Evolutionary conservation across 2,329 filamentous ascomycete species (phyloP).

Genomic region (Aspergillus aculeatinus): DNA sequence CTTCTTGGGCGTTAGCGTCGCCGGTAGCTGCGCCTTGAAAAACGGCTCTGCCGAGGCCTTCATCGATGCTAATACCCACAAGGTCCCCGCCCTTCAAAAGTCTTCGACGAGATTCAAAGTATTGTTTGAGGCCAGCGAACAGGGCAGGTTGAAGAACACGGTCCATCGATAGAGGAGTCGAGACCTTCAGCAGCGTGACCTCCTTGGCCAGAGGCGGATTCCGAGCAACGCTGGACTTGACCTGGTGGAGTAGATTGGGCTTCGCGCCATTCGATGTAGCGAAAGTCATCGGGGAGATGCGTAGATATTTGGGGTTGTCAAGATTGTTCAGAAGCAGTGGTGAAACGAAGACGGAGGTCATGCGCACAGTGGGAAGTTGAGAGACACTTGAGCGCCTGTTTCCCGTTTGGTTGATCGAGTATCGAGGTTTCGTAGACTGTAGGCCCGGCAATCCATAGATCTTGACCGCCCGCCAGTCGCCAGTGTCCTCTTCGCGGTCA

Average conservation of each 20-base stretch:
- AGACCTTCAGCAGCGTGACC: slow-evolving; percentile 83
- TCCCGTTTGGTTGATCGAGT: slow-evolving; percentile 52
- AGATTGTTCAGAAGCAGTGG: slow-evolving; percentile 86
- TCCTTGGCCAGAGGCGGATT: slow-evolving; percentile 67
- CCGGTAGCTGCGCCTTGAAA: slow-evolving; percentile 63
- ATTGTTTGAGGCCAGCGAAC: slow-evolving; percentile 79
- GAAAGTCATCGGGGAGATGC: slow-evolving; percentile 62
- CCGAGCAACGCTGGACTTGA: slow-evolving; percentile 45
- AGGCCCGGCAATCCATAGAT: slow-evolving; percentile 81
- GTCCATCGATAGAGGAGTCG: slow-evolving; percentile 85
- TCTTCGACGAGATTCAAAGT: slow-evolving; percentile 80
- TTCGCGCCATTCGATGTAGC: slow-evolving; percentile 47
- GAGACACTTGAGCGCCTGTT: slow-evolving; percentile 57
- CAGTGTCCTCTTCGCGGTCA: slow-evolving; percentile 54
- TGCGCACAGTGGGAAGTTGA: slow-evolving; percentile 44
- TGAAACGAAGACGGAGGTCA: slow-evolving; percentile 70
- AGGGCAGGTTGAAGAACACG: slow-evolving; percentile 80
- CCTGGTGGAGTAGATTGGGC: slow-evolving; percentile 56
- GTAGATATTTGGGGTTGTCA: slow-evolving; percentile 73
- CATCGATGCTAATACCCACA: slow-evolving; percentile 85
- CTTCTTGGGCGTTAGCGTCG: slow-evolving; percentile 64
- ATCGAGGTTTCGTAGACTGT: slow-evolving; percentile 54
- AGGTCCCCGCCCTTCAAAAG: slow-evolving; percentile 85
- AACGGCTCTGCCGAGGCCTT: slow-evolving; percentile 75
- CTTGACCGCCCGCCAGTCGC: slow-evolving; percentile 79